Conservation (phyloP, 176 grass and related monocot species). For the Oryza glaberrima region DNA sequence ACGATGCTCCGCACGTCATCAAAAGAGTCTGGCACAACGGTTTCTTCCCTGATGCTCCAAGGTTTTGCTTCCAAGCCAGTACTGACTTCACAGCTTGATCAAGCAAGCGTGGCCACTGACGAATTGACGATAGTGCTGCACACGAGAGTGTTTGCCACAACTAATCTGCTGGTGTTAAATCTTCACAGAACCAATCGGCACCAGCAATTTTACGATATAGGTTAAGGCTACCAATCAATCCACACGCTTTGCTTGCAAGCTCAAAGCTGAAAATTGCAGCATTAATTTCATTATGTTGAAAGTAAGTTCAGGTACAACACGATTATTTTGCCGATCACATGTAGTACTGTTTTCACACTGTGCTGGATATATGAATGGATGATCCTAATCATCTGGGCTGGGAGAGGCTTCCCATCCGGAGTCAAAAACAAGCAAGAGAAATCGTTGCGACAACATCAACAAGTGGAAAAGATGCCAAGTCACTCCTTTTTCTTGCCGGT, state of each 20-base stretch:
- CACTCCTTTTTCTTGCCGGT: conserved; percentile 62
- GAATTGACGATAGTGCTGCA: neutral
- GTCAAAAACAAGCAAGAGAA: conserved; percentile 32
- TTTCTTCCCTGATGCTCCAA: neutral
- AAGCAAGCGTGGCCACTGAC: neutral
- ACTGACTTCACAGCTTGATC: neutral
- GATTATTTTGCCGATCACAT: conserved; percentile 40
- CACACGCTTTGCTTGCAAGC: neutral
- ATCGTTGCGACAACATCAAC: neutral
- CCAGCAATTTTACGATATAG: neutral
- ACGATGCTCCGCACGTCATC: neutral
- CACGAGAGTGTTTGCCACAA: neutral
- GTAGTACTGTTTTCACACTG: neutral
- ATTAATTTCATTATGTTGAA: conserved; percentile 14
- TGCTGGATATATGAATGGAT: neutral
- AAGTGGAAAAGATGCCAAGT: neutral
- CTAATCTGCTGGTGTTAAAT: neutral
- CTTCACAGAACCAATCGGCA: neutral
- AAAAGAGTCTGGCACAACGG: neutral
- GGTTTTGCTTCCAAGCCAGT: neutral
- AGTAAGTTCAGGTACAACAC: conserved; percentile 34
- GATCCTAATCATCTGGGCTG: neutral
- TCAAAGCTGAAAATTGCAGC: conserved; percentile 18
- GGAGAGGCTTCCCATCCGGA: neutral
- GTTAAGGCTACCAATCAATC: neutral